A percentile compares a stretch with the other conserved stretches of the same genome.
Evolutionary conservation across 2,329 filamentous ascomycete genomes (phyloP).

Genomic region (Chalara sp.): DNA sequence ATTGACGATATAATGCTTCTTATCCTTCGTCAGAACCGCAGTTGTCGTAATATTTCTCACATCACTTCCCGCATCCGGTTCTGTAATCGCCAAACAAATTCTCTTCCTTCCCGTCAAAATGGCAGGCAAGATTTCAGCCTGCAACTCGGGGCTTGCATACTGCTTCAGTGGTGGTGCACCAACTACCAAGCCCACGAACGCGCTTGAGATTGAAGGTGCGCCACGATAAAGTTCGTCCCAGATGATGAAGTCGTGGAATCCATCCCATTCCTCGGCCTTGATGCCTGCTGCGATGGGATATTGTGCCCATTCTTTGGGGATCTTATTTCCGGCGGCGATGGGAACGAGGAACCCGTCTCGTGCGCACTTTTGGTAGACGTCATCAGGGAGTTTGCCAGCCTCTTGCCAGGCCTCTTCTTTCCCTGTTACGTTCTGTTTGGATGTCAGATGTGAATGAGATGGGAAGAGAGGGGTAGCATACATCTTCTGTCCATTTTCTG

Average conservation of each 20-base stretch:
- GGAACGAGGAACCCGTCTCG: slow-evolving; percentile 8
- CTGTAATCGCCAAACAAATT: slow-evolving; percentile 69
- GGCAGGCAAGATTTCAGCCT: slow-evolving; percentile 38
- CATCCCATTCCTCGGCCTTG: slow-evolving; percentile 27
- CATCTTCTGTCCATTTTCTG: slow-evolving; percentile 9
- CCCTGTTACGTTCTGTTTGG: slow-evolving; percentile 6
- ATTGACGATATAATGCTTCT: slow-evolving; percentile 39
- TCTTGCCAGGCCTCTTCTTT: slow-evolving; percentile 8
- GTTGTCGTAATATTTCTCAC: slow-evolving; percentile 66
- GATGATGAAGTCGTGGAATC: slow-evolving; percentile 31
- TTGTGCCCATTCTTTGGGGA: slow-evolving; percentile 7
- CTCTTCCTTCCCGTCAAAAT: slow-evolving; percentile 58
- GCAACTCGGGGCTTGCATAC: slow-evolving; percentile 17
- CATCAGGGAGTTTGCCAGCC: slow-evolving; percentile 7
- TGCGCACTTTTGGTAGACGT: slow-evolving; percentile 8
- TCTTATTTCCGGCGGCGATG: slow-evolving; percentile 6
- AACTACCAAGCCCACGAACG: slow-evolving; percentile 16
- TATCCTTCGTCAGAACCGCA: slow-evolving; percentile 52
- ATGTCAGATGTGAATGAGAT: not conserved
- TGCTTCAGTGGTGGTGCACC: slow-evolving; percentile 24
- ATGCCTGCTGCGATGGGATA: slow-evolving; percentile 22
- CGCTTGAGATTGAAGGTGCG: slow-evolving; percentile 4
- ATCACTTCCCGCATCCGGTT: slow-evolving; percentile 66
- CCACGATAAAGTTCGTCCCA: slow-evolving; percentile 28
- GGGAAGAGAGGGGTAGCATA: not conserved